A percentile compares a stretch with the other conserved stretches of the same genome.
These are phyloP conservation scores for Alternaria sp. DNA, from an alignment of 2,329 filamentous ascomycete species.

Conservation along the genomic window DNA sequence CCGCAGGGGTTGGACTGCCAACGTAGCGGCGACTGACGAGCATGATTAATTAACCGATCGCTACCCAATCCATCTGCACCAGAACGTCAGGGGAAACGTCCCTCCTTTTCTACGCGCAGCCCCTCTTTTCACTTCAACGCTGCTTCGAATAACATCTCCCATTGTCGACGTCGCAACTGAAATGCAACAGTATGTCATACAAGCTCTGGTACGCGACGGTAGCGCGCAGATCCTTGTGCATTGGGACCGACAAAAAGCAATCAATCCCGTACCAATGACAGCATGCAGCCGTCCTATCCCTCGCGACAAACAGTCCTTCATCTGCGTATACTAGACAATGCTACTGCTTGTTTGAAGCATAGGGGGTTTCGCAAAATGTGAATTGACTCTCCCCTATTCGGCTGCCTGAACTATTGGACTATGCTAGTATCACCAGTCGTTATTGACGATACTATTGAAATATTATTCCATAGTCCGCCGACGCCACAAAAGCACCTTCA, in stretches of 20 bases:
- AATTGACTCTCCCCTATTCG: neutral
- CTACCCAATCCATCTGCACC: constrained; percentile 6
- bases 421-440: neutral
- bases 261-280: neutral
- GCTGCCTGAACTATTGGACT: neutral
- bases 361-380: neutral
- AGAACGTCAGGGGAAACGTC: neutral
- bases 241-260: neutral
- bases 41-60: constrained; percentile 14
- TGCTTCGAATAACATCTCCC: neutral
- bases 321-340: neutral
- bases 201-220: neutral
- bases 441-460: neutral
- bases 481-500: neutral
- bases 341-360: neutral
- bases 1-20: constrained; percentile 7
- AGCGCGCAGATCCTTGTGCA: neutral
- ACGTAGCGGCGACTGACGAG: constrained; percentile 6
- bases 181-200: neutral
- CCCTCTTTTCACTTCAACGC: neutral
- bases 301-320: neutral
- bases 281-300: neutral
- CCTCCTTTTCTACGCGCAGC: constrained; percentile 1
- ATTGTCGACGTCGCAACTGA: neutral
- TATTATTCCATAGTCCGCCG: neutral